Percentiles rank a stretch among this genome's conserved stretches.
phyloP scores from a whole-genome alignment of 306 rosid species.

The Prunus kanzakura region DNA sequence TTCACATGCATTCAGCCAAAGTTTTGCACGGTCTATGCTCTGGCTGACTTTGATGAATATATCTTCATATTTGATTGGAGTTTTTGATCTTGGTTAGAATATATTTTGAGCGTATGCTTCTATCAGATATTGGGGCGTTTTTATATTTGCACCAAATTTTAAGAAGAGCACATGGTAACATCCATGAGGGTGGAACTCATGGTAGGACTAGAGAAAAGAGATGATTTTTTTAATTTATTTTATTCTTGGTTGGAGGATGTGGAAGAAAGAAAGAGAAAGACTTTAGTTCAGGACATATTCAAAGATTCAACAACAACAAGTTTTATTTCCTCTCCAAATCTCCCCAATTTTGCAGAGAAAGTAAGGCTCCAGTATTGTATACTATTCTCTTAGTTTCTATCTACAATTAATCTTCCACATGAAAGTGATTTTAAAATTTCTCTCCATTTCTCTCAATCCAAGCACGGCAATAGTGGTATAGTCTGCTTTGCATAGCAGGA shows the following conservation, averaged over 20 bases:
- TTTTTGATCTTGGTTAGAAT: background rate
- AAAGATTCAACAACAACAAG: background rate
- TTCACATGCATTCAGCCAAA: background rate
- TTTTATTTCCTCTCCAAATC: background rate
- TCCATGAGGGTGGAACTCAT: background rate
- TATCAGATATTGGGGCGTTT: background rate
- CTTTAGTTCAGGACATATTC: background rate
- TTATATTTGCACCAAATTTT: background rate
- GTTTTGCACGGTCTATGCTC: background rate
- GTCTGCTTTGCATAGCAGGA: background rate
- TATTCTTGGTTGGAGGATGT: background rate
- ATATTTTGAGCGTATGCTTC: background rate
- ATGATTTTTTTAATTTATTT: background rate
- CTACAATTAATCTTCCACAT: background rate
- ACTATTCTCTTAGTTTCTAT: background rate
- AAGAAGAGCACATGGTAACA: background rate
- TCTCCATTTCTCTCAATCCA: background rate
- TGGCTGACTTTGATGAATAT: background rate
- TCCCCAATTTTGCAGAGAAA: background rate
- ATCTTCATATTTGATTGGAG: background rate
- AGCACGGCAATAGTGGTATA: background rate
- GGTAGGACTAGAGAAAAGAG: background rate
- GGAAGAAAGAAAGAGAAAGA: background rate
- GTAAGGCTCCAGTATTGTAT: background rate
- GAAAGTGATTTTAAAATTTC: background rate